phyloP scores from a whole-genome alignment of 2,329 filamentous ascomycete genomes.

The Xylariaceae sp. region DNA sequence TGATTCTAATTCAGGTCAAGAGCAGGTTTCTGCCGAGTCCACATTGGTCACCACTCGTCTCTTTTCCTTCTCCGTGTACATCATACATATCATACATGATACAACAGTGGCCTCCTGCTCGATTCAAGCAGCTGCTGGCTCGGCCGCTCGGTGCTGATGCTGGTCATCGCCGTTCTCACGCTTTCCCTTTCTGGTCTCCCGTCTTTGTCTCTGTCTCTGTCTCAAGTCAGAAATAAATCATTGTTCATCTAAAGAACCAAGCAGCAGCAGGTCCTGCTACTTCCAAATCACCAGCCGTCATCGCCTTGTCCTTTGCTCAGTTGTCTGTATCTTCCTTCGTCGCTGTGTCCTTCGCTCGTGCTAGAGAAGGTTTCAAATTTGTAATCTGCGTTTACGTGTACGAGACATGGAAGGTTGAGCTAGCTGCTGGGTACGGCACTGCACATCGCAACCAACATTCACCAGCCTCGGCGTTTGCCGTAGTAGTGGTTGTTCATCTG shows the following conservation, averaged over 20 bases:
- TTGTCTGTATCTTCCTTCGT: neutral
- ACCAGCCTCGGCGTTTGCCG: constrained; percentile 21
- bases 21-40: constrained; percentile 13
- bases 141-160: constrained; percentile 17
- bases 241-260: no score
- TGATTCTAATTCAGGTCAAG: constrained; percentile 9
- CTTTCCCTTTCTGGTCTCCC: neutral
- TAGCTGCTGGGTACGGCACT: neutral
- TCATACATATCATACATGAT: constrained; percentile 24
- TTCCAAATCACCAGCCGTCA: neutral
- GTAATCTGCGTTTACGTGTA: constrained; percentile 5
- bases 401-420: constrained; percentile 24
- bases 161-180: constrained; percentile 1
- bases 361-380: constrained; percentile 9
- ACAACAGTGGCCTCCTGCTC: constrained; percentile 12
- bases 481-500: constrained; percentile 4
- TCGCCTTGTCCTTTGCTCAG: neutral
- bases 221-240: no score
- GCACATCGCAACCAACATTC: constrained; percentile 22
- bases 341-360: constrained; percentile 9
- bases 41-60: constrained; percentile 6
- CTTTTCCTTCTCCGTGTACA: constrained; percentile 15
- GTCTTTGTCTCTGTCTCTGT: neutral
- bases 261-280: no score
- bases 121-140: constrained; percentile 2